Evolutionary conservation across 1,284 basidiomycete species (phyloP).

Genomic region (Taiwanofungus camphoratus): DNA sequence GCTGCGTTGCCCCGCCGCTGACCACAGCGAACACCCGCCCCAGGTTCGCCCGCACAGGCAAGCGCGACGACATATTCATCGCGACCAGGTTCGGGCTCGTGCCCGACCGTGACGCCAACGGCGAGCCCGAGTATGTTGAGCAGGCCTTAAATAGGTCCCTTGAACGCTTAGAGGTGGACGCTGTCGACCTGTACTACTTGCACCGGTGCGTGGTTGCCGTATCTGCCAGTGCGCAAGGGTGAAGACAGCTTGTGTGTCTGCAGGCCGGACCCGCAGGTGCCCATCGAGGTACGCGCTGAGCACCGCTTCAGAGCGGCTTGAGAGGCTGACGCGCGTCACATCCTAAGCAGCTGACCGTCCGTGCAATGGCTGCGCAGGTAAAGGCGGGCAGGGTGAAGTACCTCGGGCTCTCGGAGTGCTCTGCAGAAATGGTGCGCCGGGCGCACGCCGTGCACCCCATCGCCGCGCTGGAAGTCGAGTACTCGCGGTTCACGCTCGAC

Average conservation of each 20-base stretch:
- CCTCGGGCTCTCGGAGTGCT: slow-evolving; percentile 60
- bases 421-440: slow-evolving; percentile 50
- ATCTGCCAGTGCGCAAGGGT: no score
- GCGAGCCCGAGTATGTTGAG: slow-evolving; percentile 30
- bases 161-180: slow-evolving; percentile 36
- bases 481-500: slow-evolving; percentile 52
- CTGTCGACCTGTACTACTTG: slow-evolving; percentile 42
- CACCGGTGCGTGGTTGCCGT: slow-evolving; percentile 35
- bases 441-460: slow-evolving; percentile 59
- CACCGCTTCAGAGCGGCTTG: no score
- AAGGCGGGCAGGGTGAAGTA: slow-evolving; percentile 57
- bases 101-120: slow-evolving; percentile 17
- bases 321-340: no score
- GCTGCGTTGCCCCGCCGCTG: neutral
- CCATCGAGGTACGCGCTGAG: slow-evolving; percentile 46
- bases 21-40: neutral
- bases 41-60: slow-evolving; percentile 34
- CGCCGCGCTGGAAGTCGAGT: slow-evolving; percentile 57
- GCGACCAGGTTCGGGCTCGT: slow-evolving; percentile 45
- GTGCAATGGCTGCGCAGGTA: slow-evolving; percentile 47
- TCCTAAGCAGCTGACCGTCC: slow-evolving; percentile 36
- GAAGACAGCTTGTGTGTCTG: no score
- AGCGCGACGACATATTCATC: slow-evolving; percentile 36
- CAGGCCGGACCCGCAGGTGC: slow-evolving; percentile 36
- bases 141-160: slow-evolving; percentile 31